These are phyloP conservation scores for Xylaria venustula DNA, from an alignment of 495 filamentous ascomycete species.

Conservation along the genomic window DNA sequence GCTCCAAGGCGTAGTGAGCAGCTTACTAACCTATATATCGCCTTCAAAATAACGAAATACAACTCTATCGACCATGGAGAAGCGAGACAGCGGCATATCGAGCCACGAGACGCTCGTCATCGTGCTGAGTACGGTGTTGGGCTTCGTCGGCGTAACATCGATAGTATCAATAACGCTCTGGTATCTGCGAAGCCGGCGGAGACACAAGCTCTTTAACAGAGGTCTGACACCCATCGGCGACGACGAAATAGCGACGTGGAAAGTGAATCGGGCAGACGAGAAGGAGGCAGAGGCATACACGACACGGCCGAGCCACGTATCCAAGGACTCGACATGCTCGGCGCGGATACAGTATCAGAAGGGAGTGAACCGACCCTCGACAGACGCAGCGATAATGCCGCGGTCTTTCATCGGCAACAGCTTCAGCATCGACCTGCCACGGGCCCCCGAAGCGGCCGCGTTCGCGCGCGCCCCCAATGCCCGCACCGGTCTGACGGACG, in stretches of 20 bases:
- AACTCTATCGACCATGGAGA: constrained; percentile 10
- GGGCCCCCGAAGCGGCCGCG: constrained; percentile 37
- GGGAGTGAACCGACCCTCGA: constrained; percentile 18
- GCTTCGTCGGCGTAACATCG: constrained; percentile 34
- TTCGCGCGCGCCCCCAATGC: constrained; percentile 49
- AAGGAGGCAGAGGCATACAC: background rate
- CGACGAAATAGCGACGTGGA: constrained; percentile 54
- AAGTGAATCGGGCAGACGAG: constrained; percentile 24
- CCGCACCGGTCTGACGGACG: constrained; percentile 47
- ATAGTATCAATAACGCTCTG: constrained; percentile 30
- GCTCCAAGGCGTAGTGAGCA: background rate
- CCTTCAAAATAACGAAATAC: background rate
- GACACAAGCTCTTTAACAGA: constrained; percentile 38
- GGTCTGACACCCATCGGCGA: constrained; percentile 51
- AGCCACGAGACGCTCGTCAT: constrained; percentile 36
- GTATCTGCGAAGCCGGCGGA: constrained; percentile 31
- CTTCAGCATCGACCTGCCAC: constrained; percentile 43
- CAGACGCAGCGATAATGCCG: constrained; percentile 23
- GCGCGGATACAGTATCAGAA: constrained; percentile 45
- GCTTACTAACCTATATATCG: background rate
- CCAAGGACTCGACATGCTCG: constrained; percentile 39
- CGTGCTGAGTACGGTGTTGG: constrained; percentile 42
- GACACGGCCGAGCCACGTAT: constrained; percentile 29
- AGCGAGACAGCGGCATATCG: constrained; percentile 9
- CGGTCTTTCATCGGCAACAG: constrained; percentile 27